phyloP scores from a whole-genome alignment of 1,139 yeast species.

The Zygotorulaspora mrakii region DNA sequence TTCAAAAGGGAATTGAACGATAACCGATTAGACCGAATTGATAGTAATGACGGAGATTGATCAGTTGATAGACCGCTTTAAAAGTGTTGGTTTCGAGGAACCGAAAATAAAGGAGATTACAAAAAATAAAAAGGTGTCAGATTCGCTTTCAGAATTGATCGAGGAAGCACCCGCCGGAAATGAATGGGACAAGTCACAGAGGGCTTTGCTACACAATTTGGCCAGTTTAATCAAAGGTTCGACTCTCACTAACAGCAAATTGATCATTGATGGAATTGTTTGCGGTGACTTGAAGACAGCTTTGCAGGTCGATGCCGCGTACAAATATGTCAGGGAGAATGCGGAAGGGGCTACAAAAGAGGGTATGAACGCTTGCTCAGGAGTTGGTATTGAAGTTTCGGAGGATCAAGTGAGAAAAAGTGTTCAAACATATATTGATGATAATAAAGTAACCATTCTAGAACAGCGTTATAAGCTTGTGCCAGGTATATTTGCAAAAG shows the following conservation, averaged over 20 bases:
- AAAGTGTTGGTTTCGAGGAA: conserved; percentile 65
- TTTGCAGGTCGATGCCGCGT: conserved; percentile 79
- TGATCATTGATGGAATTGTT: conserved; percentile 57
- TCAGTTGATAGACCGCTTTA: conserved; percentile 46
- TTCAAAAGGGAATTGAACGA: no score
- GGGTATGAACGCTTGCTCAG: conserved; percentile 60
- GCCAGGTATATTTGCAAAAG: conserved; percentile 71
- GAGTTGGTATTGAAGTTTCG: conserved; percentile 76
- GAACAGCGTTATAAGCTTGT: conserved; percentile 73
- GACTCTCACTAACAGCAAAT: conserved; percentile 42
- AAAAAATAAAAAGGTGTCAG: conserved; percentile 80
- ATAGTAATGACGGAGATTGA: conserved; percentile 38
- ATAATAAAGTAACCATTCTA: conserved; percentile 54
- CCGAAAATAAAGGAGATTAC: conserved; percentile 67
- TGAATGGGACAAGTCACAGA: conserved; percentile 47
- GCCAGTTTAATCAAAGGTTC: conserved; percentile 60
- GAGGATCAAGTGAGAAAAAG: conserved; percentile 58
- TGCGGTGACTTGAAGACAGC: conserved; percentile 62
- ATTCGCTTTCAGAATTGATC: conserved; percentile 59
- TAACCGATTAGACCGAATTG: no score
- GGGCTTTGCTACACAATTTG: conserved; percentile 67
- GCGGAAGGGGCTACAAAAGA: conserved; percentile 42
- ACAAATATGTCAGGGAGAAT: conserved; percentile 56
- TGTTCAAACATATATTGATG: conserved; percentile 57
- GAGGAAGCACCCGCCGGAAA: conserved; percentile 39